Percentiles rank a stretch among this genome's conserved stretches.
Evolutionary conservation across 441 rosid genomes (phyloP).

Genomic region (Gossypium aridum): DNA sequence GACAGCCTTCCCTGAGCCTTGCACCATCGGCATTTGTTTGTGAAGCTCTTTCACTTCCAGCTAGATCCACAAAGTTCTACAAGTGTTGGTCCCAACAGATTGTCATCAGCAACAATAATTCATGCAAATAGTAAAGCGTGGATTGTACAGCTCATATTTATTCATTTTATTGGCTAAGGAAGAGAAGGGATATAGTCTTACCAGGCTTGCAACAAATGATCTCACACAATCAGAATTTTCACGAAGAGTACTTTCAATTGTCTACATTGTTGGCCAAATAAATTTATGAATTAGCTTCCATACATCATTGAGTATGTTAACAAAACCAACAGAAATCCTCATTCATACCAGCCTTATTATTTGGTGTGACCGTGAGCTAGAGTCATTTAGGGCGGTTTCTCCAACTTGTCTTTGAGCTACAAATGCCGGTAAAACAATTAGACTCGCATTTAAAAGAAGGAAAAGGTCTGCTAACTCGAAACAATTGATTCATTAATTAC

Average conservation of each 20-base stretch:
- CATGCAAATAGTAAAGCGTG: neutral
- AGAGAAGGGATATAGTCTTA: slow-evolving; percentile 21
- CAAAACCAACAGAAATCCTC: slow-evolving; percentile 1
- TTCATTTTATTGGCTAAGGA: neutral
- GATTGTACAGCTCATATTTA: neutral
- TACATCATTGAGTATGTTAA: neutral
- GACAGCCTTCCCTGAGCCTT: slow-evolving; percentile 98
- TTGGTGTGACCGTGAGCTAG: slow-evolving; percentile 96
- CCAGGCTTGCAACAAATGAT: slow-evolving; percentile 94
- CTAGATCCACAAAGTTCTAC: slow-evolving; percentile 98
- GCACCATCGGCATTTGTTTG: slow-evolving; percentile 95
- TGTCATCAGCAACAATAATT: neutral
- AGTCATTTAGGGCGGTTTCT: slow-evolving; percentile 95
- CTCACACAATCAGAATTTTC: slow-evolving; percentile 96
- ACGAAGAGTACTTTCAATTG: slow-evolving; percentile 82
- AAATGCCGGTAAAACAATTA: slow-evolving; percentile 17
- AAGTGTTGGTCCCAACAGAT: slow-evolving; percentile 16
- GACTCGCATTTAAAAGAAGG: slow-evolving; percentile 7
- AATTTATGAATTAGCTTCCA: slow-evolving; percentile 16
- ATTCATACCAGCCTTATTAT: slow-evolving; percentile 80
- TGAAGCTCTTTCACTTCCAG: slow-evolving; percentile 98
- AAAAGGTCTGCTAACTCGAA: slow-evolving; percentile 5
- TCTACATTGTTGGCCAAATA: slow-evolving; percentile 41
- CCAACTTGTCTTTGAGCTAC: slow-evolving; percentile 99
- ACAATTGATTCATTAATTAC: slow-evolving; percentile 35